A percentile compares a stretch with the other conserved stretches of the same genome.
phyloP scores from a whole-genome alignment of 179 eudicot species.

The Actinidia polygama region DNA sequence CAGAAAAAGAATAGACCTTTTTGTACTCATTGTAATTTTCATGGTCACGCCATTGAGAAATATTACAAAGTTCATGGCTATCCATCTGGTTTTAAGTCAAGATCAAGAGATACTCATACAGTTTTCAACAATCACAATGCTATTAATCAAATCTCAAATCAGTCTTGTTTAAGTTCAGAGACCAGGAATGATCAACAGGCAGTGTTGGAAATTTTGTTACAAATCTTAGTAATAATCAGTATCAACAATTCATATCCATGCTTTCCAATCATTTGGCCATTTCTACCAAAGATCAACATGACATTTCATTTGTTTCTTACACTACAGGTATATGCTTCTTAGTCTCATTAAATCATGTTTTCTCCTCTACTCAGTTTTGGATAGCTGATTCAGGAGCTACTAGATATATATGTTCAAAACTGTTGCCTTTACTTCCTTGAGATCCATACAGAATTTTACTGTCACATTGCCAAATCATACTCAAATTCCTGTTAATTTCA shows the following conservation, averaged over 20 bases:
- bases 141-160: background rate
- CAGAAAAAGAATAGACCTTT: background rate
- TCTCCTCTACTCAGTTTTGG: background rate
- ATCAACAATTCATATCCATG: background rate
- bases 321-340: background rate
- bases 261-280: background rate
- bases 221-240: background rate
- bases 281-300: background rate
- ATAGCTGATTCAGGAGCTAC: background rate
- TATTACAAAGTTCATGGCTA: background rate
- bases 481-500: background rate
- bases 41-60: background rate
- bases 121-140: background rate
- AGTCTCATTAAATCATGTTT: background rate
- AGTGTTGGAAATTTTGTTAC: too few species aligned
- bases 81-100: background rate
- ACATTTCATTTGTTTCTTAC: background rate
- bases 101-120: background rate
- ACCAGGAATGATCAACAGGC: background rate
- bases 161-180: background rate
- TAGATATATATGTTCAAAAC: background rate
- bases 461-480: too few species aligned
- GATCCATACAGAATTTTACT: background rate
- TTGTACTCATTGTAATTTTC: background rate
- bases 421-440: background rate